A percentile compares a stretch with the other conserved stretches of the same genome.
Conservation (phyloP, 2,329 filamentous ascomycete species). For the Amphichorda felina region DNA sequence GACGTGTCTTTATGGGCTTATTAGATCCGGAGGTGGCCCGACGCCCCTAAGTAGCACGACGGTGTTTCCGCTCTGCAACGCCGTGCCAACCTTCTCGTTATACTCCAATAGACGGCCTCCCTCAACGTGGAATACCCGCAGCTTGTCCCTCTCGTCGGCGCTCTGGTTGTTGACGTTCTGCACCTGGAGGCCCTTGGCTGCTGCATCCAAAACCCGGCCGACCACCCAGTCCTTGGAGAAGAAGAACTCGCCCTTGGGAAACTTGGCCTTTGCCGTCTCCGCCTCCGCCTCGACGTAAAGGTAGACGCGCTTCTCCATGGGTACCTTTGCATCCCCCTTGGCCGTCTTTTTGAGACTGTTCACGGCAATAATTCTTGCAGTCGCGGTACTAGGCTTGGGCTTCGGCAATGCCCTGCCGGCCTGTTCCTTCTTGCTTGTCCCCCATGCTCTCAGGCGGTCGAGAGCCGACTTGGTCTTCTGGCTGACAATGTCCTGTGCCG, state of each 20-base stretch:
- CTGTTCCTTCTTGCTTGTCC: slow-evolving; percentile 56
- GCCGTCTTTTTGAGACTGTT: slow-evolving; percentile 75
- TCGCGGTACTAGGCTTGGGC: slow-evolving; percentile 48
- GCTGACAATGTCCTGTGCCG: slow-evolving; percentile 27
- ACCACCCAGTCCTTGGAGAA: slow-evolving; percentile 83
- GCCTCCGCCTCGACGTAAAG: slow-evolving; percentile 83
- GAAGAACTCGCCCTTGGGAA: slow-evolving; percentile 71
- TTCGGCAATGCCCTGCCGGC: slow-evolving; percentile 48
- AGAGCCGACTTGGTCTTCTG: slow-evolving; percentile 66
- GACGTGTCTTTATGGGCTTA: slow-evolving; percentile 31
- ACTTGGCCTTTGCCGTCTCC: slow-evolving; percentile 72
- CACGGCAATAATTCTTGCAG: slow-evolving; percentile 55
- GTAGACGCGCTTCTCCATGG: slow-evolving; percentile 78
- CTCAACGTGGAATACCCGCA: slow-evolving; percentile 89
- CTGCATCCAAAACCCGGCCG: slow-evolving; percentile 67
- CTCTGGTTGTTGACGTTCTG: slow-evolving; percentile 76
- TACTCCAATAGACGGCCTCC: slow-evolving; percentile 80
- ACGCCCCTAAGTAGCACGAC: slow-evolving; percentile 81
- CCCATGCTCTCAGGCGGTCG: slow-evolving; percentile 69
- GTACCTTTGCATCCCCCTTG: slow-evolving; percentile 78
- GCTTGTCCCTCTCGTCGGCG: slow-evolving; percentile 61
- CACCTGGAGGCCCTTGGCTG: slow-evolving; percentile 65
- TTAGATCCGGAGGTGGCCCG: slow-evolving; percentile 64
- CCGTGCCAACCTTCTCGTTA: slow-evolving; percentile 67
- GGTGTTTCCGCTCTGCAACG: slow-evolving; percentile 72